phyloP scores from a whole-genome alignment of 371 early-diverging fungal genomes.

The Conidiobolus incongruus region DNA sequence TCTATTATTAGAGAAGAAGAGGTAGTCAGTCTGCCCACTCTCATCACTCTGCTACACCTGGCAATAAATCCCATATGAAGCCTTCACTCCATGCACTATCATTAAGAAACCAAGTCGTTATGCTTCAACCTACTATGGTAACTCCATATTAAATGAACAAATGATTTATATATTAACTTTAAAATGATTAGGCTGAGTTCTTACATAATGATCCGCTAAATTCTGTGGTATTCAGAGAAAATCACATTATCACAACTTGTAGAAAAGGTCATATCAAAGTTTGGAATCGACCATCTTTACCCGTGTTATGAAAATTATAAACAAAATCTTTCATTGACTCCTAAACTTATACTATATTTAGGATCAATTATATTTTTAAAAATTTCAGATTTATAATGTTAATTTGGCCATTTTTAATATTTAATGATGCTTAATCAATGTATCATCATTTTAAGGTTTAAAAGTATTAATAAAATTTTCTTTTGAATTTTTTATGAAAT shows the following conservation, averaged over 20 bases:
- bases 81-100: slow-evolving; percentile 27
- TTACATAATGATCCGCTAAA: slow-evolving; percentile 53
- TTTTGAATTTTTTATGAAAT: too few relatives aligned
- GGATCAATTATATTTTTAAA: too few relatives aligned
- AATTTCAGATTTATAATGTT: too few relatives aligned
- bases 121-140: slow-evolving; percentile 56
- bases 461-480: too few relatives aligned
- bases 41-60: slow-evolving; percentile 4
- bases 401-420: too few relatives aligned
- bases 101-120: slow-evolving; percentile 42
- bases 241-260: slow-evolving; percentile 63
- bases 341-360: too few relatives aligned
- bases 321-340: too few relatives aligned
- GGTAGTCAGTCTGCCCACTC: slow-evolving; percentile 7
- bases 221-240: slow-evolving; percentile 54
- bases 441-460: too few relatives aligned
- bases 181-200: slow-evolving; percentile 16
- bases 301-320: too few relatives aligned
- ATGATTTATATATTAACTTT: background rate
- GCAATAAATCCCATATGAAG: slow-evolving; percentile 1
- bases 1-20: slow-evolving; percentile 8
- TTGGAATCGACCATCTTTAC: slow-evolving; percentile 49
- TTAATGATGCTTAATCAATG: too few relatives aligned
- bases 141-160: background rate
- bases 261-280: slow-evolving; percentile 50